Evolutionary conservation across 2,329 filamentous ascomycete species (phyloP).

Genomic region (Fusarium papillatum): DNA sequence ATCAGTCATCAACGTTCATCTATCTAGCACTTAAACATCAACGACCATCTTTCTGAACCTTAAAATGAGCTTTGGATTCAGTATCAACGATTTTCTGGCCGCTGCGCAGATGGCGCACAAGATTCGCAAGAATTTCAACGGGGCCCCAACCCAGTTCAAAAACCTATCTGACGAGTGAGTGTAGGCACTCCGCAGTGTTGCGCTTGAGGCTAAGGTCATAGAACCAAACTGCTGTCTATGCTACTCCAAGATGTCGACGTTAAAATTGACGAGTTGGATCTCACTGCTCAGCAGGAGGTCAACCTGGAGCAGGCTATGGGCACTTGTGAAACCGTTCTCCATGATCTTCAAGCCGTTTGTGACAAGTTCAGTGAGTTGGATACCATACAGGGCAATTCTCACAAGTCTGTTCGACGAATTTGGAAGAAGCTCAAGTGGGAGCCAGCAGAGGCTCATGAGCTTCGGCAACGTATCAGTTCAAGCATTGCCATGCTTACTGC

Average conservation of each 20-base stretch:
- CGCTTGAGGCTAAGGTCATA: background rate
- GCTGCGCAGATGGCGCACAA: background rate
- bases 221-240: background rate
- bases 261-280: background rate
- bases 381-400: rapidly evolving
- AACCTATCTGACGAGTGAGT: background rate
- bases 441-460: rapidly evolving
- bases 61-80: too few relatives aligned
- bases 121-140: background rate
- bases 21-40: too few relatives aligned
- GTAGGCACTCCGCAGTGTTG: rapidly evolving
- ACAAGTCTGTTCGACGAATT: background rate
- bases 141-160: background rate
- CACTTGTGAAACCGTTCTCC: background rate
- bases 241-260: background rate
- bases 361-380: background rate
- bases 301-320: rapidly evolving
- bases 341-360: background rate
- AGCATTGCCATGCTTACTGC: rapidly evolving
- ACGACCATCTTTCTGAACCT: too few relatives aligned
- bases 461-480: rapidly evolving
- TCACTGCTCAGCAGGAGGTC: background rate
- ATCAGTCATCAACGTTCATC: too few relatives aligned
- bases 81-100: background rate
- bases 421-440: background rate